Evolutionary conservation across 208 protist genomes (phyloP).

Genomic region (Leishmania gerbilli): DNA sequence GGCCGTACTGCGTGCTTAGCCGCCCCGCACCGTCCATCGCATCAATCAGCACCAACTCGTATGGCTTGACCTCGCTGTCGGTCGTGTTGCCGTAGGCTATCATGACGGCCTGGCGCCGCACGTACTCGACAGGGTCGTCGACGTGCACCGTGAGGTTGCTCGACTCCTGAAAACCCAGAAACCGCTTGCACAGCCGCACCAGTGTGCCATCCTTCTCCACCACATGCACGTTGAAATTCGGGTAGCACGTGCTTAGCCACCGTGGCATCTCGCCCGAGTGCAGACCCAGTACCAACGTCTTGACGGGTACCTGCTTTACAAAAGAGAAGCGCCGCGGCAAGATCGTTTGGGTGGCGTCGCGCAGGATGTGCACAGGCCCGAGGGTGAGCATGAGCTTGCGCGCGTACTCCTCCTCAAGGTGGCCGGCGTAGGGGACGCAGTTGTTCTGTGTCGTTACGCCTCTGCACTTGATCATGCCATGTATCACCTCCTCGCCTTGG

Average conservation of each 20-base stretch:
- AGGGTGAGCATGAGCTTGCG: conserved; percentile 88
- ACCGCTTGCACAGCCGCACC: conserved; percentile 72
- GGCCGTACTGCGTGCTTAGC: conserved; percentile 70
- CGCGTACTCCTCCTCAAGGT: conserved; percentile 76
- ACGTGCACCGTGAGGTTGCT: conserved; percentile 67
- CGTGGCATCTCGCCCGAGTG: conserved; percentile 82
- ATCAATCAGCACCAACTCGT: conserved; percentile 83
- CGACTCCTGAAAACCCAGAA: conserved; percentile 81
- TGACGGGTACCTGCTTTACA: conserved; percentile 62
- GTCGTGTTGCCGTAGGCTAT: conserved; percentile 5
- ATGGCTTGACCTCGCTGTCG: conserved; percentile 30
- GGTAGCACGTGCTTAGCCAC: conserved; percentile 80
- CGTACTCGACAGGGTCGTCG: conserved; percentile 67
- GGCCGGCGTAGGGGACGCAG: conserved; percentile 75
- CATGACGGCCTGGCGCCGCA: conserved; percentile 45
- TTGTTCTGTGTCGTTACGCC: conserved; percentile 75
- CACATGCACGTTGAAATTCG: conserved; percentile 86
- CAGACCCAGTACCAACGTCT: conserved; percentile 82
- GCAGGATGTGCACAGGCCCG: conserved; percentile 80
- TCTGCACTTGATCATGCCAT: conserved; percentile 89
- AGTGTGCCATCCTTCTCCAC: conserved; percentile 85
- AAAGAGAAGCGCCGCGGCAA: conserved; percentile 74
- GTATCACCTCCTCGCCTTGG: conserved; percentile 62
- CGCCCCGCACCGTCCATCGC: conserved; percentile 67
- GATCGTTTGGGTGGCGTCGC: conserved; percentile 59